phyloP scores from a whole-genome alignment of 2,329 filamentous ascomycete genomes.

The Zymoseptoria ardabiliae region DNA sequence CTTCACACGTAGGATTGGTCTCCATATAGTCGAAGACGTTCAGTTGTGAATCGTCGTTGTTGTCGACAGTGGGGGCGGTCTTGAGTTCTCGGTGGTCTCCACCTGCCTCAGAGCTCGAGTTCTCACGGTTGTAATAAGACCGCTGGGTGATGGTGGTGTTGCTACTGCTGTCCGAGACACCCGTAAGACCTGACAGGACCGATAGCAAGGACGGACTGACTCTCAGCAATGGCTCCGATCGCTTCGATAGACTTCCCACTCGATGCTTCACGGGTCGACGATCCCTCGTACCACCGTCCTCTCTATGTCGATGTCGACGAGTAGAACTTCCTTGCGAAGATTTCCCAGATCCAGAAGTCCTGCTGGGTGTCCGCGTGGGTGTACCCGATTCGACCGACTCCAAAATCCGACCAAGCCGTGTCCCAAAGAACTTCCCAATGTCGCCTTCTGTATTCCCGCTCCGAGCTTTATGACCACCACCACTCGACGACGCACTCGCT shows the following conservation, averaged over 20 bases:
- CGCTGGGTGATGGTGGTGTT: conserved; percentile 40
- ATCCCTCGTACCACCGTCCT: conserved; percentile 13
- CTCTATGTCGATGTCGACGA: conserved; percentile 11
- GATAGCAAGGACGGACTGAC: conserved; percentile 38
- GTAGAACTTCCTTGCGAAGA: conserved; percentile 9
- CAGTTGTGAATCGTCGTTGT: conserved; percentile 6
- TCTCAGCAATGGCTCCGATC: conserved; percentile 25
- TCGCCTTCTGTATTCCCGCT: conserved; percentile 15
- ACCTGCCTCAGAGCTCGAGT: conserved; percentile 3
- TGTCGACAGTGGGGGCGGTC: not conserved
- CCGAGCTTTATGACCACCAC: conserved; percentile 7
- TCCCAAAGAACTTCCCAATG: conserved; percentile 27
- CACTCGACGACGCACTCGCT: conserved; percentile 6
- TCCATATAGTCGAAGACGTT: conserved; percentile 29
- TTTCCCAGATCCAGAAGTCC: conserved; percentile 12
- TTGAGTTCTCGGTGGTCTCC: conserved; percentile 13
- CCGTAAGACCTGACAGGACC: conserved; percentile 35
- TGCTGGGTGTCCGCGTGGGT: conserved; percentile 10
- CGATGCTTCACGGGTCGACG: conserved; percentile 27
- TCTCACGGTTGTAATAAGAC: conserved; percentile 26
- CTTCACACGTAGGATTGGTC: conserved; percentile 9
- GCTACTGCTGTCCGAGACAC: conserved; percentile 37
- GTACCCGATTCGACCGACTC: conserved; percentile 30
- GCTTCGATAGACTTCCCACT: conserved; percentile 29
- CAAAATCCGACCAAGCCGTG: conserved; percentile 35